These are phyloP conservation scores for Oryza officinalis DNA, from an alignment of 176 grass and related monocot genomes.

Conservation along the genomic window DNA sequence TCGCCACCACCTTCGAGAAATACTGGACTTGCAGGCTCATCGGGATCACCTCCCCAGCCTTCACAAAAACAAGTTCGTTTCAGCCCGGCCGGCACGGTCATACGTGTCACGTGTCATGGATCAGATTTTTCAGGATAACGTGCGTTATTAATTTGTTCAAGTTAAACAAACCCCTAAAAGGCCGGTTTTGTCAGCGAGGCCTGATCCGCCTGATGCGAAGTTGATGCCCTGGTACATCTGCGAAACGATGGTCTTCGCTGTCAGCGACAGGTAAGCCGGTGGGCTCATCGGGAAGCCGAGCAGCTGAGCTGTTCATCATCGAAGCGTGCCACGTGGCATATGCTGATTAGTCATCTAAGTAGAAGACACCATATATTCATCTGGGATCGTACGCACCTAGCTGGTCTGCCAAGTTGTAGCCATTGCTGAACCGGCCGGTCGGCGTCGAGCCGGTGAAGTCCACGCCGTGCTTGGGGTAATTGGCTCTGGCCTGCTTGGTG, in stretches of 20 bases:
- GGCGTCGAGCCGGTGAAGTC: conserved; percentile 62
- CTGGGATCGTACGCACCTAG: conserved; percentile 45
- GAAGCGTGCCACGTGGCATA: not conserved
- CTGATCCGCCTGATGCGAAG: conserved; percentile 92
- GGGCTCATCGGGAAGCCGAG: conserved; percentile 71
- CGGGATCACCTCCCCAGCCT: conserved; percentile 38
- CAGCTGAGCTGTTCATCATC: conserved; percentile 39
- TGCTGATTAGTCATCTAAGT: too few relatives aligned
- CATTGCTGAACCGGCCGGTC: conserved; percentile 90
- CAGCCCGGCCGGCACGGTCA: too few relatives aligned
- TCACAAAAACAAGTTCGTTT: not conserved
- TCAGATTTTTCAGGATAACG: not conserved
- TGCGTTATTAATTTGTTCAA: not conserved
- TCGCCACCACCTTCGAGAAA: conserved; percentile 25
- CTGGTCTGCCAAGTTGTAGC: conserved; percentile 73
- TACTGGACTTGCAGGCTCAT: conserved; percentile 45
- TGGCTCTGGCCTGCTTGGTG: conserved; percentile 46
- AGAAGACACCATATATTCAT: not conserved
- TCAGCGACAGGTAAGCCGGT: conserved; percentile 61
- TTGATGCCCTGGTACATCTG: conserved; percentile 62
- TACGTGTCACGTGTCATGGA: too few relatives aligned
- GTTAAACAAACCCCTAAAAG: conserved; percentile 8
- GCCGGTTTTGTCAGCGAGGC: conserved; percentile 48
- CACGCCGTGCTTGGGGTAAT: conserved; percentile 71
- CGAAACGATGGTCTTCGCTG: conserved; percentile 6